phyloP scores from a whole-genome alignment of 176 grass and related monocot species.

The Hyparrhenia diplandra region DNA sequence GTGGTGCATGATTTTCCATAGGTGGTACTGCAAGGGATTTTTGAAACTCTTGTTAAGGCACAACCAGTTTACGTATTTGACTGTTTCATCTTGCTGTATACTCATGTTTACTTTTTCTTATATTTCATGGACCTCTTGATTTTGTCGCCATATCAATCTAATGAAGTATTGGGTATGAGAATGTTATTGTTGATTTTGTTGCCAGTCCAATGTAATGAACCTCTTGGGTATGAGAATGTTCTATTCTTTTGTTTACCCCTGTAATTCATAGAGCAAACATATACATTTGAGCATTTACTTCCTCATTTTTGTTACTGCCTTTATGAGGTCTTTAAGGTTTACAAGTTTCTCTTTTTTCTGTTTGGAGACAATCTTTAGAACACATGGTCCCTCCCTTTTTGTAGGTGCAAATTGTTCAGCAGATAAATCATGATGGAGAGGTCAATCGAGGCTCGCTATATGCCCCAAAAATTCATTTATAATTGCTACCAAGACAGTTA shows the following conservation, averaged over 20 bases:
- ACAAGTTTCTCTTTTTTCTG: neutral
- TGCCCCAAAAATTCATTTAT: slow-evolving; percentile 98
- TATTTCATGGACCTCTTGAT: slow-evolving; percentile 3
- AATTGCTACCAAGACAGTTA: slow-evolving; percentile 97
- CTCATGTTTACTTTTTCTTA: neutral
- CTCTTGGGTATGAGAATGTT: neutral
- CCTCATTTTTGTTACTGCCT: neutral
- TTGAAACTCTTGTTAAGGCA: neutral
- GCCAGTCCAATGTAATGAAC: neutral
- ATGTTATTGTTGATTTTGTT: neutral
- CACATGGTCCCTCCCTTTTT: slow-evolving; percentile 6
- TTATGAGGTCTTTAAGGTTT: neutral
- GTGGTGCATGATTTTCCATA: neutral
- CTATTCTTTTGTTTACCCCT: neutral
- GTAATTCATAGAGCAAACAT: neutral
- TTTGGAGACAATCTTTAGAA: neutral
- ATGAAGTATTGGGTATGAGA: neutral
- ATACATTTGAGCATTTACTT: neutral
- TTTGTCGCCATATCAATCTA: neutral
- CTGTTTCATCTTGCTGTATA: neutral
- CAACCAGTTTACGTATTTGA: neutral
- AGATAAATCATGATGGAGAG: slow-evolving; percentile 99
- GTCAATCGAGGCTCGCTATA: slow-evolving; percentile 95
- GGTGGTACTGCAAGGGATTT: neutral
- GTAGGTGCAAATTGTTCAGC: slow-evolving; percentile 99